Evolutionary conservation across 768 basidiomycete genomes (phyloP).

Genomic region (Tulasnella calospora): DNA sequence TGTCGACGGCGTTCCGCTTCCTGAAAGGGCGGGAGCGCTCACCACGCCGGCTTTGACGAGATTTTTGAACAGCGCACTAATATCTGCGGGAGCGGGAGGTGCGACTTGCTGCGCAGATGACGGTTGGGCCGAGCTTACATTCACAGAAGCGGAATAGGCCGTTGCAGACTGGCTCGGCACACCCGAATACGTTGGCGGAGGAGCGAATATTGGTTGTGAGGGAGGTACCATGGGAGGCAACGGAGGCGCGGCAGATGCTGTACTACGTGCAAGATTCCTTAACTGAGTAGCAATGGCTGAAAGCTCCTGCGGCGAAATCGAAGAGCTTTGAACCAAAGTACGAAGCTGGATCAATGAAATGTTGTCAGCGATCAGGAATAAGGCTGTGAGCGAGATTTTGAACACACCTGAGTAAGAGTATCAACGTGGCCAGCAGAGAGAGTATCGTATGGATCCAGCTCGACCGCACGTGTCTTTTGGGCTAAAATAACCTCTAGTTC

Average conservation of each 20-base stretch:
- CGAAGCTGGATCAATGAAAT: constrained; percentile 47
- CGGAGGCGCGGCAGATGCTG: constrained; percentile 37
- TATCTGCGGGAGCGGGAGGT: constrained; percentile 33
- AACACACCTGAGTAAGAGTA: constrained; percentile 72
- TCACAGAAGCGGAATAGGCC: constrained; percentile 13
- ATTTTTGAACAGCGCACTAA: constrained; percentile 41
- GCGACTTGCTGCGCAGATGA: constrained; percentile 34
- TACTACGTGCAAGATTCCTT: constrained; percentile 38
- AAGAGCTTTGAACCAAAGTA: constrained; percentile 62
- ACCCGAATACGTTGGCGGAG: constrained; percentile 19
- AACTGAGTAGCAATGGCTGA: constrained; percentile 69
- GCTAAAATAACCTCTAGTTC: constrained; percentile 78
- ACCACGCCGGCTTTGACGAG: constrained; percentile 78
- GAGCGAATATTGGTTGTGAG: constrained; percentile 27
- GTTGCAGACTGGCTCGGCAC: background rate
- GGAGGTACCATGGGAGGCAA: constrained; percentile 35
- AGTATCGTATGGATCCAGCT: constrained; percentile 67
- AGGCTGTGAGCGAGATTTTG: background rate
- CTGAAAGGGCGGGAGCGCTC: constrained; percentile 45
- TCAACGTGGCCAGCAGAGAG: constrained; percentile 64
- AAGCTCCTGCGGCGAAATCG: constrained; percentile 75
- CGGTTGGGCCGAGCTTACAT: constrained; percentile 11
- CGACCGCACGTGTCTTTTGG: constrained; percentile 70
- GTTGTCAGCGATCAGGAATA: background rate
- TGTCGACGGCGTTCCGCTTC: constrained; percentile 1